A percentile compares a stretch with the other conserved stretches of the same genome.
Evolutionary conservation across 2,329 filamentous ascomycete genomes (phyloP).

Genomic region (Neonectria neomacrospora): DNA sequence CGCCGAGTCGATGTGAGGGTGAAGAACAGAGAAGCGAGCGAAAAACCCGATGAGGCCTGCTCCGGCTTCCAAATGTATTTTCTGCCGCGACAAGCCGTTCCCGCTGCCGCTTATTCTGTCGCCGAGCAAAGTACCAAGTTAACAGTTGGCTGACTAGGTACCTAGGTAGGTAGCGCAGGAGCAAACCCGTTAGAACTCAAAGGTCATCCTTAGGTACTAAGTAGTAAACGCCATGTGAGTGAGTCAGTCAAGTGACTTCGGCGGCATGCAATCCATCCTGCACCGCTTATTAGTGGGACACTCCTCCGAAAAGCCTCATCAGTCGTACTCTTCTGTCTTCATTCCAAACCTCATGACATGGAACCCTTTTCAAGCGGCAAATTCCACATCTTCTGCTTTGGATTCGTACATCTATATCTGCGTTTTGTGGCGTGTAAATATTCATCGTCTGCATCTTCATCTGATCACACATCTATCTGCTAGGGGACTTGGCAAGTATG

Average conservation of each 20-base stretch:
- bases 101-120: background rate
- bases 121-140: constrained; percentile 28
- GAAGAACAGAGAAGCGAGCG: background rate
- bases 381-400: constrained; percentile 2
- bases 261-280: constrained; percentile 1
- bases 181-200: constrained; percentile 13
- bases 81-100: constrained; percentile 44
- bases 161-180: too few species aligned
- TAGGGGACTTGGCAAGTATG: background rate
- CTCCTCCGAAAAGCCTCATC: background rate
- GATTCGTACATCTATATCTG: constrained; percentile 15
- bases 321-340: background rate
- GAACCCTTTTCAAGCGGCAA: background rate
- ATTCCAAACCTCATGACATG: background rate
- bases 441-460: constrained; percentile 27
- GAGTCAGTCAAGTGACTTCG: constrained; percentile 10
- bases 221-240: background rate
- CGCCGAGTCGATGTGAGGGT: background rate
- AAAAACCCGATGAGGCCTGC: constrained; percentile 9
- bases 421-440: constrained; percentile 8
- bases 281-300: background rate
- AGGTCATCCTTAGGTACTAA: background rate
- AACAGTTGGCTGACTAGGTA: constrained; percentile 35
- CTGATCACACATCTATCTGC: constrained; percentile 30
- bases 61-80: constrained; percentile 31